These are phyloP conservation scores for Spergularia azorica DNA, from an alignment of 179 eudicot genomes.

Conservation along the genomic window DNA sequence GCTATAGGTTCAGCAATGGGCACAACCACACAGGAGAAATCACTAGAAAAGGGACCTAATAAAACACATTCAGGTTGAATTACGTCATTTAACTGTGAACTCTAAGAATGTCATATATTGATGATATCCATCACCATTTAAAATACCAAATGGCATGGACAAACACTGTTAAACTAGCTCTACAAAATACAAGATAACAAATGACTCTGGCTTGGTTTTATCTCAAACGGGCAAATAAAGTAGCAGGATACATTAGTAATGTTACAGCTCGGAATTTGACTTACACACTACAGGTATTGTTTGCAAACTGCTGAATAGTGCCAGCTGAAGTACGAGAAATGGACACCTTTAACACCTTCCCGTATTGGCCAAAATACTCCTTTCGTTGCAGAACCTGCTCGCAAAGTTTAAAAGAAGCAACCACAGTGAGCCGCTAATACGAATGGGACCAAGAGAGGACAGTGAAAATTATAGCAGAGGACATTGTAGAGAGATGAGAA, in stretches of 20 bases:
- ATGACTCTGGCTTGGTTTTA: background rate
- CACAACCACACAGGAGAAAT: background rate
- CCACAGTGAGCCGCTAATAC: background rate
- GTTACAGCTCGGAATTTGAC: conserved; percentile 17
- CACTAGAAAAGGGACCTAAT: background rate
- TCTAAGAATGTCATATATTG: background rate
- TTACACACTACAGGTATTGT: conserved; percentile 92
- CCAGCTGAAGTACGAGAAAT: conserved; percentile 92
- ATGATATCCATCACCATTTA: background rate
- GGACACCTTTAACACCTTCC: conserved; percentile 85
- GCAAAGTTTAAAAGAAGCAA: background rate
- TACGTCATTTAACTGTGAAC: too few species aligned
- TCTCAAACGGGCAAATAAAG: background rate
- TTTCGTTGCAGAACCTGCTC: conserved; percentile 73
- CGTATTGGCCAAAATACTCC: conserved; percentile 88
- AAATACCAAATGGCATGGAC: background rate
- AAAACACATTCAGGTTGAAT: background rate
- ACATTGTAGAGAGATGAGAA: background rate
- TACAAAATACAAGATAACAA: background rate
- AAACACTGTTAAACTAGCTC: background rate
- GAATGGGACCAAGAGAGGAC: background rate
- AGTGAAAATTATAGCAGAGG: background rate
- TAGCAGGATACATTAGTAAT: too few species aligned
- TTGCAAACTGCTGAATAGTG: conserved; percentile 80
- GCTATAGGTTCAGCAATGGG: too few species aligned